phyloP scores from a whole-genome alignment of 352 stramenopile species.

The Discostella stelligera region DNA sequence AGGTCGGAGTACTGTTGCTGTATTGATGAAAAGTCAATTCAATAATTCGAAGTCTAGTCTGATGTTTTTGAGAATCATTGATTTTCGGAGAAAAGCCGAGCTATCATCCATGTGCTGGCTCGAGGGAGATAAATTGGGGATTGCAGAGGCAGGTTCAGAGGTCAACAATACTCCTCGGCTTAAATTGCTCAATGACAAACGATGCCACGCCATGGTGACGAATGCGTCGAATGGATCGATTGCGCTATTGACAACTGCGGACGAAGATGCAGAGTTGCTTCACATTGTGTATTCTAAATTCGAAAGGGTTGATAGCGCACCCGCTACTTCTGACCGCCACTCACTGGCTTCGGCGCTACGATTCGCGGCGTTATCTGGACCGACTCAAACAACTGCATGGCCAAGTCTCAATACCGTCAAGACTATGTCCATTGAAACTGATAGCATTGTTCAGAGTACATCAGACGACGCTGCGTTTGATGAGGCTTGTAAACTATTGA shows the following conservation, averaged over 20 bases:
- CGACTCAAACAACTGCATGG: not conserved
- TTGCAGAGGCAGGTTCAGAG: not conserved
- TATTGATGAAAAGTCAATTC: conserved; percentile 32
- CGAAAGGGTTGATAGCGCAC: not conserved
- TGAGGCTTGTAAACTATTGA: conserved; percentile 21
- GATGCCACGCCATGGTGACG: conserved; percentile 44
- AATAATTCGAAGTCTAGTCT: not conserved
- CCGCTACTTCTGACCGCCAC: not conserved
- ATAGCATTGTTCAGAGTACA: conserved; percentile 1
- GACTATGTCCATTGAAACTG: not conserved
- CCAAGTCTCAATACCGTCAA: conserved; percentile 2
- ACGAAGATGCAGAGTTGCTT: conserved; percentile 24
- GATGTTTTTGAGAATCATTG: conserved; percentile 39
- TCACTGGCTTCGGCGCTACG: conserved; percentile 42
- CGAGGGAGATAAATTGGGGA: conserved; percentile 11
- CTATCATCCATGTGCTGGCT: conserved; percentile 31
- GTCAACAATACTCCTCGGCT: conserved; percentile 4
- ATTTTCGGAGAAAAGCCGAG: conserved; percentile 46
- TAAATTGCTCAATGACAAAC: conserved; percentile 35
- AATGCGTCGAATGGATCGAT: conserved; percentile 49
- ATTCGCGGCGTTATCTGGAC: conserved; percentile 21
- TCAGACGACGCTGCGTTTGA: conserved; percentile 13
- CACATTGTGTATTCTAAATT: conserved; percentile 36
- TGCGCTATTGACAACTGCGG: conserved; percentile 32
- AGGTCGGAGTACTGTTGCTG: conserved; percentile 29